Base-by-base conservation (phyloP, 768 basidiomycete genomes). In the Mycena galericulata region DNA sequence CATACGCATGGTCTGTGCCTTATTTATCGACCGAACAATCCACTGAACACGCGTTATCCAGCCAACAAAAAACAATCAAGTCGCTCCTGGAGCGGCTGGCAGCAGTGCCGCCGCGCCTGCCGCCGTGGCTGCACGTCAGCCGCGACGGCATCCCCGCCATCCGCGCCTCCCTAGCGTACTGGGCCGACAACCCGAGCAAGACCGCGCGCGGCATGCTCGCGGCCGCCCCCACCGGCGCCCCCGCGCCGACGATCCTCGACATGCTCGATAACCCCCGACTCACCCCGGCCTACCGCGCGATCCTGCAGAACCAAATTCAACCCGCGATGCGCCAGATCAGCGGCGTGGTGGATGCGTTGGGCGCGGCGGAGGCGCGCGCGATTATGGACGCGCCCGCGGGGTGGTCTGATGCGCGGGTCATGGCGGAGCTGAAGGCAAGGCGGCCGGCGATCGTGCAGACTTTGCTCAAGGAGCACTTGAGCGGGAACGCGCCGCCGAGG, bases 101-200 rank as follows among this genome's bases (percentile, higher is more conserved):
- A 3, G 46, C n/a, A 7, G 32, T 29, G 3, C 72, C 72, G 20
- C 70, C 71, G 14, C 53, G 54, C 10, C 65, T 77, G 17, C 74
- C 74, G 0, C 24, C 69, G 14, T 77, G 75, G 75, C 29, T 77
- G 7, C 70, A 74, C 41, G 70, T 77, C 30, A 67, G 68, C 45
- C 14, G 46, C 9, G 46, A 60, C 27, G 58, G 70, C 14, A 72
- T 77, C 51, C 50, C 53, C 22, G 60, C 69, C 15, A 54, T 76
- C 24, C 32, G 69, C 11, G 66, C 61, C 0, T 65, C 67, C 14
- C 70, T 77, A n/a, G 43, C 67, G 32, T 72, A 72, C 41, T 76
- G 76, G 75, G 53, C 27, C 4, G 69, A 41, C 41, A 56, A 66
- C 34, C 64, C 55, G 12, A 61, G n/a, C 32, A 62, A 64, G 17